Evolutionary conservation across 176 grass and related monocot genomes (phyloP).

Genomic region (Aegilops umbellulata): DNA sequence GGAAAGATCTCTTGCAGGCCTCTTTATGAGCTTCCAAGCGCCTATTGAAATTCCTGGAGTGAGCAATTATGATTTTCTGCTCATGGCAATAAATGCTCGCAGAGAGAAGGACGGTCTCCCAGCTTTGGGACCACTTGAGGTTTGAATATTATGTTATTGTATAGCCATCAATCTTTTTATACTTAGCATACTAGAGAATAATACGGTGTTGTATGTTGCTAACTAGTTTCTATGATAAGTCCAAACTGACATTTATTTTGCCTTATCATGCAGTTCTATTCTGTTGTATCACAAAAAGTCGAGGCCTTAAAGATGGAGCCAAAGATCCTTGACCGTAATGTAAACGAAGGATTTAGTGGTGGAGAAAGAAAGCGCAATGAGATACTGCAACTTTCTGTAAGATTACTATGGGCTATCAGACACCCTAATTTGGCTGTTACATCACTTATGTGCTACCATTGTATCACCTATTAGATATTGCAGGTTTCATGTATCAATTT

Average conservation of each 20-base stretch:
- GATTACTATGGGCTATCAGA: slow-evolving; percentile 15
- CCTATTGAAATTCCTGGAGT: slow-evolving; percentile 93
- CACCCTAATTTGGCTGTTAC: background rate
- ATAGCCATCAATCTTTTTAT: background rate
- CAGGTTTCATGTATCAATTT: background rate
- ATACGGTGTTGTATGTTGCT: background rate
- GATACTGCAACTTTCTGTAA: slow-evolving; percentile 95
- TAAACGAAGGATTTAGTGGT: slow-evolving; percentile 96
- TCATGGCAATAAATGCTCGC: slow-evolving; percentile 84
- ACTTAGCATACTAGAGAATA: background rate
- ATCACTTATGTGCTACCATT: background rate
- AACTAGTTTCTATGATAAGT: slow-evolving; percentile 3
- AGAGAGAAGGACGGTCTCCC: slow-evolving; percentile 65
- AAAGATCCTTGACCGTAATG: slow-evolving; percentile 84
- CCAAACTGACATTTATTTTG: slow-evolving; percentile 22
- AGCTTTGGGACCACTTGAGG: slow-evolving; percentile 75
- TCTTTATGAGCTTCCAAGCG: slow-evolving; percentile 93
- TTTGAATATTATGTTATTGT: slow-evolving; percentile 29
- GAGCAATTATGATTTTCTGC: slow-evolving; percentile 95
- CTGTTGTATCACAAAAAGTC: slow-evolving; percentile 63
- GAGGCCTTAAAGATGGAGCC: slow-evolving; percentile 76
- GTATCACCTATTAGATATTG: background rate
- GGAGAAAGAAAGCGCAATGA: slow-evolving; percentile 98
- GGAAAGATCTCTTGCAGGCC: slow-evolving; percentile 87
- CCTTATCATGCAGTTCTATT: slow-evolving; percentile 64